Base-by-base conservation (phyloP, 2,329 filamentous ascomycete species). In the Ploettnerulaceae sp. region DNA sequence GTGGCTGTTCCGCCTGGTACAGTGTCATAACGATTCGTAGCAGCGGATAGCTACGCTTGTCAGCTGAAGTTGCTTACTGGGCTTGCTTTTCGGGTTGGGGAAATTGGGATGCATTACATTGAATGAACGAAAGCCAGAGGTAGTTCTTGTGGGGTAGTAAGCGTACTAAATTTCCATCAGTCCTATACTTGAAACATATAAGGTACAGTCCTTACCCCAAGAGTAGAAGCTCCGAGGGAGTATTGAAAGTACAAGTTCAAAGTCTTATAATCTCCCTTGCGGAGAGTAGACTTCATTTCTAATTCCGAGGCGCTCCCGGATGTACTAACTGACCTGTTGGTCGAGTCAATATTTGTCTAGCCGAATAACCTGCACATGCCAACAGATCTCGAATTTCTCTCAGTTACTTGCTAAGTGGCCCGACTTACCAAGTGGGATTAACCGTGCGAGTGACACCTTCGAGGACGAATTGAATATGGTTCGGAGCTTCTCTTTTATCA, bases 211-310 rank as follows among this genome's bases (percentile, higher is more conserved):
- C 32, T 4, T 35, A 35, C 32, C 22, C 46, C 33, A n/a, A 45
- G 28, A 7, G 20, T 29, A 21, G 32, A 21, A 14, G 24, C 35
- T 32, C 29, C 14, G 12, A 46, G 5, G n/a, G 18, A 17, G 31
- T 57, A 55, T 40, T 57, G 48, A 52, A 64, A 63, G 50, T 65
- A 66, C 7, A 65, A 37, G 35, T 66, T 65, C 32, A 65, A 48
- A 24, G 56, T 56, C 40, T 57, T 56, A 49, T 64, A 64, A 50
- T 55, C 54, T 33, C 63, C 66, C 60, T 70, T 65, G 57, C 70
- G 69, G 29, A 74, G 67, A 20, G 67, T 54, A 14, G 56, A 57
- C 65, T 73, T 73, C 70, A 74, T 74, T 32, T 57, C 61, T 28
- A 67, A 51, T 57, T 73, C 66, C 37, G 55, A 53, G 24, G 11